phyloP scores from a whole-genome alignment of 1,139 yeast species.

The Candida dubliniensis region DNA sequence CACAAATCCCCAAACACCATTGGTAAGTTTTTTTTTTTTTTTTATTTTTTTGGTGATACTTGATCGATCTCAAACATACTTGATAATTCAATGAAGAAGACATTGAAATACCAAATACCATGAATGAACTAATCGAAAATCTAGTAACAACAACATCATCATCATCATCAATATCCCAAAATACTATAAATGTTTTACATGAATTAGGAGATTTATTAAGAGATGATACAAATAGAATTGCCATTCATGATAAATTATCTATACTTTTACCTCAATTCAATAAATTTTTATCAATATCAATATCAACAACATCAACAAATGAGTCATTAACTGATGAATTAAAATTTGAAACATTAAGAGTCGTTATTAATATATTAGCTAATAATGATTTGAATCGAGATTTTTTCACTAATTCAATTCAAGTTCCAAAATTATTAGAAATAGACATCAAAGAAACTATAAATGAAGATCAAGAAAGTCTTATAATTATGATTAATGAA shows the following conservation, averaged over 20 bases:
- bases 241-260: slow-evolving; percentile 12
- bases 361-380: slow-evolving; percentile 38
- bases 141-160: no score
- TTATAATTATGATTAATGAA: slow-evolving; percentile 8
- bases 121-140: slow-evolving; percentile 3
- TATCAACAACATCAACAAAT: neutral
- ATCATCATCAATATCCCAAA: neutral
- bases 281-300: slow-evolving; percentile 9
- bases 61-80: no score
- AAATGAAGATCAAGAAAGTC: no score
- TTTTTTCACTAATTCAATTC: slow-evolving; percentile 18
- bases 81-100: no score
- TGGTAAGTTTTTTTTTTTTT: no score
- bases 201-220: slow-evolving; percentile 31
- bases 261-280: slow-evolving; percentile 11
- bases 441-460: no score
- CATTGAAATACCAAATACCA: no score
- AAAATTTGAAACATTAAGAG: slow-evolving; percentile 25
- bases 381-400: slow-evolving; percentile 36
- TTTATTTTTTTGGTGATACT: no score
- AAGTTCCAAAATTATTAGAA: no score
- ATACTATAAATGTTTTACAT: slow-evolving; percentile 11
- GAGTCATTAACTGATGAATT: neutral
- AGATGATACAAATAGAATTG: slow-evolving; percentile 23
- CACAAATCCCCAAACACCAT: no score